These are phyloP conservation scores for Botrytis hyacinthi DNA, from an alignment of 2,329 filamentous ascomycete species.

Conservation along the genomic window DNA sequence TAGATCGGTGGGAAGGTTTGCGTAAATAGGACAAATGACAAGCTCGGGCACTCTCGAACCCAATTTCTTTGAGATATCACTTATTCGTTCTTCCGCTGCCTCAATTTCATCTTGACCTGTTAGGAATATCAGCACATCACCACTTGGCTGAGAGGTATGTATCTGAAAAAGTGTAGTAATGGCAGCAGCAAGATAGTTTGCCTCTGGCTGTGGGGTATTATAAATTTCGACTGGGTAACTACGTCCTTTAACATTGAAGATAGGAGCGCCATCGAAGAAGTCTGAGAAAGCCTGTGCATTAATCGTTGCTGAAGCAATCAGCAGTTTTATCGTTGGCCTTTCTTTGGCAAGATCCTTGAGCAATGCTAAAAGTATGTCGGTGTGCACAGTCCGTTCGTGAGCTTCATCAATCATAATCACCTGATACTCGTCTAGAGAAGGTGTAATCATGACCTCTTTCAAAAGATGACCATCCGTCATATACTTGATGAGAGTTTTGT, in stretches of 20 bases:
- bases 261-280: slow-evolving; percentile 90
- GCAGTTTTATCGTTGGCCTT: slow-evolving; percentile 79
- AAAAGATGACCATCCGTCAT: slow-evolving; percentile 97
- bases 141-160: slow-evolving; percentile 78
- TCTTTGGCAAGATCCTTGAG: slow-evolving; percentile 85
- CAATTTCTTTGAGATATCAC: slow-evolving; percentile 82
- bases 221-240: slow-evolving; percentile 88
- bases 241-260: slow-evolving; percentile 91
- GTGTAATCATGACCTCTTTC: slow-evolving; percentile 85
- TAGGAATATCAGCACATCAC: slow-evolving; percentile 91
- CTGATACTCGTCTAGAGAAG: slow-evolving; percentile 77
- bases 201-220: slow-evolving; percentile 86
- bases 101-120: slow-evolving; percentile 98
- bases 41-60: slow-evolving; percentile 82
- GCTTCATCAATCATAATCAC: slow-evolving; percentile 96
- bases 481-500: slow-evolving; percentile 90
- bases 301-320: slow-evolving; percentile 94
- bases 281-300: slow-evolving; percentile 88
- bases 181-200: slow-evolving; percentile 87
- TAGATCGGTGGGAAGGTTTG: slow-evolving; percentile 84
- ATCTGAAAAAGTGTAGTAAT: slow-evolving; percentile 96
- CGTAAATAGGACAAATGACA: slow-evolving; percentile 90
- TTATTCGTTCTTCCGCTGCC: slow-evolving; percentile 76
- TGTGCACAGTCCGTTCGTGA: slow-evolving; percentile 88
- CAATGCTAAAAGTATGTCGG: slow-evolving; percentile 84